These are phyloP conservation scores for Collariella sp. DNA, from an alignment of 495 filamentous ascomycete species.

Conservation along the genomic window DNA sequence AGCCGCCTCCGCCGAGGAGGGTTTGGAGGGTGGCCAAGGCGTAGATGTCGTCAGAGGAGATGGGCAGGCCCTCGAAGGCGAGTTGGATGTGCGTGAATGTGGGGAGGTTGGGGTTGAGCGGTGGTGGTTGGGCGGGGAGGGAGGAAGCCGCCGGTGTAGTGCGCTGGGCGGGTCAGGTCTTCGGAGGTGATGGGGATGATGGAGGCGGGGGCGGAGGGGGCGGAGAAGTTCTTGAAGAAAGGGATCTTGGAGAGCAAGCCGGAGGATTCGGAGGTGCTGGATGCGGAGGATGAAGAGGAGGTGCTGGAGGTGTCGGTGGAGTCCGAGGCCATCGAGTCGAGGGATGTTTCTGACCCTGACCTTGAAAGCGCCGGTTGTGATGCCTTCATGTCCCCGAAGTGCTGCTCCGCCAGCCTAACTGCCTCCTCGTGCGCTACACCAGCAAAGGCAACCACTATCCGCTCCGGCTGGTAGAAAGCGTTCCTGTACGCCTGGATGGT, in stretches of 20 bases:
- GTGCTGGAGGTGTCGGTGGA: constrained; percentile 25
- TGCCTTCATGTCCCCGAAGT: constrained; percentile 82
- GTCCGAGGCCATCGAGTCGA: constrained; percentile 36
- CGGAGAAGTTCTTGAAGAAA: constrained; percentile 84
- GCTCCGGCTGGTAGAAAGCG: constrained; percentile 77
- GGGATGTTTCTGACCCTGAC: constrained; percentile 45
- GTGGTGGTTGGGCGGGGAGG: constrained; percentile 71
- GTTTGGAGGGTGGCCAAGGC: constrained; percentile 94
- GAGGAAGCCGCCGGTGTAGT: constrained; percentile 91
- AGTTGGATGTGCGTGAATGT: constrained; percentile 85
- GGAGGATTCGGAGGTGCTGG: constrained; percentile 38
- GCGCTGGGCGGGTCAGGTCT: constrained; percentile 58
- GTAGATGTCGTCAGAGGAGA: constrained; percentile 86
- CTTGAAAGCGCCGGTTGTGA: constrained; percentile 47
- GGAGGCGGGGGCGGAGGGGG: constrained; percentile 40
- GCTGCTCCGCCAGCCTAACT: constrained; percentile 66
- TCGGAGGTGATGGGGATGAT: constrained; percentile 39
- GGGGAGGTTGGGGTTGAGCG: constrained; percentile 69
- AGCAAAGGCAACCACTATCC: constrained; percentile 91
- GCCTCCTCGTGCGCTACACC: constrained; percentile 79
- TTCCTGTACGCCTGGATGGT: constrained; percentile 72
- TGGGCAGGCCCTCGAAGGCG: constrained; percentile 90
- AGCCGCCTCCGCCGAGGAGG: constrained; percentile 89
- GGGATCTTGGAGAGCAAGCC: constrained; percentile 75
- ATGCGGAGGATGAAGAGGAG: constrained; percentile 37